Percentiles rank a stretch among this genome's conserved stretches.
Conservation (phyloP, 129 eudicot species). For the Pittosporum tobira region DNA sequence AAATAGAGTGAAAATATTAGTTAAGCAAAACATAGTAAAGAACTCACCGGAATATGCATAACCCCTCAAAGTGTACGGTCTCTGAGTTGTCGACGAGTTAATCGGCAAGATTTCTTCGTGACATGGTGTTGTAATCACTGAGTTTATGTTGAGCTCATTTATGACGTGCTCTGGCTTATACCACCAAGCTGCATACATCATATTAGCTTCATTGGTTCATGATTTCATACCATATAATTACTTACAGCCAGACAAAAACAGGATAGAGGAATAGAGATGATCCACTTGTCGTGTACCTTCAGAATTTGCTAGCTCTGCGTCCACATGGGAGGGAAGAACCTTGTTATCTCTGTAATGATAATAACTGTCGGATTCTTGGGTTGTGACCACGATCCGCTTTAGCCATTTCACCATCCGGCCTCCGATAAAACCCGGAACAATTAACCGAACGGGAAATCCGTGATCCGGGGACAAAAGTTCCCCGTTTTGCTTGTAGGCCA, state of each 20-base stretch:
- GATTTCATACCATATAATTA: no score
- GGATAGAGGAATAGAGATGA: no score
- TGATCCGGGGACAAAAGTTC: constrained; percentile 67
- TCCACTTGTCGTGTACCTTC: no score
- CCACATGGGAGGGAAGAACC: constrained; percentile 89
- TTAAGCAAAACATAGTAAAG: neutral
- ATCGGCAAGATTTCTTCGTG: constrained; percentile 93
- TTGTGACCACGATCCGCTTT: constrained; percentile 67
- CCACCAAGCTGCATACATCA: constrained; percentile 78
- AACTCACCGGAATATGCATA: constrained; percentile 82
- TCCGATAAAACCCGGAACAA: constrained; percentile 87
- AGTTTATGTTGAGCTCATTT: constrained; percentile 90
- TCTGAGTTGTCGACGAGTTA: constrained; percentile 80
- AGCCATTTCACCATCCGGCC: constrained; percentile 98
- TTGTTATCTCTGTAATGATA: constrained; percentile 81
- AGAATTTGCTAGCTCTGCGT: constrained; percentile 83
- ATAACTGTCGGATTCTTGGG: constrained; percentile 60
- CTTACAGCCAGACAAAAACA: no score
- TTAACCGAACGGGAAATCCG: constrained; percentile 82
- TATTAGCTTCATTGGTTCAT: neutral
- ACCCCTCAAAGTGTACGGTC: constrained; percentile 83
- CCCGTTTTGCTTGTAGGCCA: constrained; percentile 95
- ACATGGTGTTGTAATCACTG: constrained; percentile 92
- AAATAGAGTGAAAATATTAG: neutral
- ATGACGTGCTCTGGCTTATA: constrained; percentile 82